Conservation (phyloP, 148 eudicot genomes). For the Rhododendron williamsianum region DNA sequence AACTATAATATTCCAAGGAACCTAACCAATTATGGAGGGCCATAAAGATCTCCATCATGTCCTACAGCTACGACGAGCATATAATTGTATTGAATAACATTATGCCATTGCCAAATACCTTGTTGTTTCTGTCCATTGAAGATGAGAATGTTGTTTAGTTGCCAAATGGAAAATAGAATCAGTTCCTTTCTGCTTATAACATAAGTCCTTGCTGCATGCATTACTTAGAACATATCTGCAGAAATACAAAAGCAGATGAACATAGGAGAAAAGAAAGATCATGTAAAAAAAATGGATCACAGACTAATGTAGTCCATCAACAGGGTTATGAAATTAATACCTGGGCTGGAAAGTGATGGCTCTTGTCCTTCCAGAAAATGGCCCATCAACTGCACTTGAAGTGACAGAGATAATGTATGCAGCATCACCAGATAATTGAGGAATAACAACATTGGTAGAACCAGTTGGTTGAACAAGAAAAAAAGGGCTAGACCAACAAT, state of each 20-base stretch:
- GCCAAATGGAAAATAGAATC: slow-evolving; percentile 51
- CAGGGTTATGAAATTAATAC: slow-evolving; percentile 25
- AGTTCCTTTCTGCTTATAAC: slow-evolving; percentile 88
- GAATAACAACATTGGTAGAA: slow-evolving; percentile 72
- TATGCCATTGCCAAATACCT: slow-evolving; percentile 36
- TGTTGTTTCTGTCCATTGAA: slow-evolving; percentile 73
- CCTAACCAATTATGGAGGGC: background rate
- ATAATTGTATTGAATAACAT: background rate
- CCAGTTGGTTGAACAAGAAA: slow-evolving; percentile 86
- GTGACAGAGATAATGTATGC: slow-evolving; percentile 78
- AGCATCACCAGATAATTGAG: slow-evolving; percentile 52
- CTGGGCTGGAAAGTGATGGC: slow-evolving; percentile 87
- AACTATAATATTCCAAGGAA: background rate
- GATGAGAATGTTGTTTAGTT: slow-evolving; percentile 69
- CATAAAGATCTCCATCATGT: background rate
- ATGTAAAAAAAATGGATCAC: slow-evolving; percentile 3
- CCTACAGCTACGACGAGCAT: background rate
- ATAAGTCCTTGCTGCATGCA: slow-evolving; percentile 74
- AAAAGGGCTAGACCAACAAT: slow-evolving; percentile 87
- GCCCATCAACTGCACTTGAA: slow-evolving; percentile 66
- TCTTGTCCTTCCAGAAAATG: slow-evolving; percentile 80
- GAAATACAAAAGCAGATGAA: slow-evolving; percentile 5
- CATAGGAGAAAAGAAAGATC: slow-evolving; percentile 1
- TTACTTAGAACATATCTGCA: slow-evolving; percentile 84
- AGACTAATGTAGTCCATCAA: background rate